Conservation (phyloP, 257 asterid species). For the Linderniella brevidens region DNA sequence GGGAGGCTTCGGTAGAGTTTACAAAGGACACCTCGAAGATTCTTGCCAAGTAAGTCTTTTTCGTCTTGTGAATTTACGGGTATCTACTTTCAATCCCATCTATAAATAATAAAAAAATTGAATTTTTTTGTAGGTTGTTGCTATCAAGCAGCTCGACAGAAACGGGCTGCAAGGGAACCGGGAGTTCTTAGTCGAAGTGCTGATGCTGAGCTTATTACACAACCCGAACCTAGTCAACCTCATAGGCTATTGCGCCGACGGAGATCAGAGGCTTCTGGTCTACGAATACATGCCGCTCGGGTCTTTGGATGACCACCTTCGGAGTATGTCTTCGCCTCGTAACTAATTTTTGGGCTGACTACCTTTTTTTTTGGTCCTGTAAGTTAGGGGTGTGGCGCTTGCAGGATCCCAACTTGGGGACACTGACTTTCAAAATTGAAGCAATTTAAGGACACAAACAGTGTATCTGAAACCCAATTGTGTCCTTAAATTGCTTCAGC, state of each 20-base stretch:
- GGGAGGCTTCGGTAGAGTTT: constrained; percentile 94
- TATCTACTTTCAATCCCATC: too few relatives aligned
- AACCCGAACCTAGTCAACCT: constrained; percentile 83
- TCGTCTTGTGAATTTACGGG: too few relatives aligned
- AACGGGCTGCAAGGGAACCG: constrained; percentile 84
- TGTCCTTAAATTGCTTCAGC: too few relatives aligned
- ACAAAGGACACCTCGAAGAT: constrained; percentile 61
- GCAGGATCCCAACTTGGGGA: too few relatives aligned
- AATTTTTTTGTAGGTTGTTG: constrained; percentile 35
- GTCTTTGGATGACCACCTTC: constrained; percentile 78
- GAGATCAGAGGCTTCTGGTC: constrained; percentile 90
- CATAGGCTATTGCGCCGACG: constrained; percentile 87
- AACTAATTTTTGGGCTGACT: background rate
- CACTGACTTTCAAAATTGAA: too few relatives aligned
- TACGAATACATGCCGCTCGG: constrained; percentile 82
- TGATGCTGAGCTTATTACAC: constrained; percentile 76
- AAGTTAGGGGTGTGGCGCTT: too few relatives aligned
- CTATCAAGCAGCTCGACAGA: constrained; percentile 88
- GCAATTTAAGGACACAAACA: too few relatives aligned
- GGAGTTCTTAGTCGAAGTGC: constrained; percentile 86
- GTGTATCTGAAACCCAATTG: too few relatives aligned
- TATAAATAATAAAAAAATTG: background rate
- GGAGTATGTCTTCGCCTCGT: constrained; percentile 26
- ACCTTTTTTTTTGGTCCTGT: too few relatives aligned
- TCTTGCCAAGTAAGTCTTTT: constrained; percentile 53